Evolutionary conservation across 352 stramenopile species (phyloP), one percentile per base, ranked within the genome.

Genomic region (Globisporangium radiosum): DNA sequence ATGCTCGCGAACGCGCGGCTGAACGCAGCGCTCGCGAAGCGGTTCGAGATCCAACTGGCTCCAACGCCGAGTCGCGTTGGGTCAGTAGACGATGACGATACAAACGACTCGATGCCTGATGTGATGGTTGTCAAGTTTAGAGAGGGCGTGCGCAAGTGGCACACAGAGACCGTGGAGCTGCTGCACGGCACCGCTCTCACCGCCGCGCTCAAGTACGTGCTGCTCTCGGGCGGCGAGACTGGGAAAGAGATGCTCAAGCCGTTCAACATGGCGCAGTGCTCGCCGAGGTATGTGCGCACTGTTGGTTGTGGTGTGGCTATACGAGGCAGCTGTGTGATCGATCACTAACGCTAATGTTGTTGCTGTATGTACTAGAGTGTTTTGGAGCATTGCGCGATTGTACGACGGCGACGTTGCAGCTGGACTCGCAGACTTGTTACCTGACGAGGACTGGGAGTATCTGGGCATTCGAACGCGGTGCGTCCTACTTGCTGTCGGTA

Each of bases 231-330:
- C 7, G 84, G 82, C 9, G 86, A 93, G 55, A 90, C 81, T 36
- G 84, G 83, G 1, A 72, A 70, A 17, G 86, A 95, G 57, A 94
- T 94, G 86, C 79, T 95, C 56, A 95, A 95, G 69, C 84, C 84
- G 7, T 95, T 95, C 59, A 95, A 95, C 62, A 95, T 95, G 86
- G 86, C 86, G 1, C 84, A 95, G 58, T 71, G 73, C 5, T 95
- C 86, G 3, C 82, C 83, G 6, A 72, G 86, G 78, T 87, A 54
- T 17, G 66, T 57, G 19, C 5, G 48, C 11, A 17, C 44, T 57
- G 25, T 42, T 5, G 25, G 42, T 7, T 19, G 15, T 17, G 13
- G 7, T 47, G 1, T 4, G 11, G 45, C 7, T n/a, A 47, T 36
- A 1, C 19, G 47, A 6, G 25, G 25, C 25, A 33, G 25, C 25